Base-by-base conservation (phyloP, 257 asterid genomes). In the Fraxinus anomala region DNA sequence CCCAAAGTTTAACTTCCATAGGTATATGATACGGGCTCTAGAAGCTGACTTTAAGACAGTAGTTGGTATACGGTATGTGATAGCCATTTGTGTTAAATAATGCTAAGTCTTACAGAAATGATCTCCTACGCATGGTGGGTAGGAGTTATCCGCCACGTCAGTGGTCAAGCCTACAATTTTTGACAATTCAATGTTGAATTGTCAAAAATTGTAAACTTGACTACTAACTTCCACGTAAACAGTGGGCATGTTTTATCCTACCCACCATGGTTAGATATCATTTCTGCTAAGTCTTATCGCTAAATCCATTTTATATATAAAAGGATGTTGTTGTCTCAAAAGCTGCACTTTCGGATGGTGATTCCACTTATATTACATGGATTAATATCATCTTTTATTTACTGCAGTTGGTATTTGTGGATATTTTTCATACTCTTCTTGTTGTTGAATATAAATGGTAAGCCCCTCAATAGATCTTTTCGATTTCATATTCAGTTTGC, bases 351-450 rank as follows among this genome's bases (percentile, higher is more conserved):
- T 67, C 37, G 37, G 75, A 68, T 68, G 10, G 71, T 70, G 51
- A 34, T 76, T 69, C 67, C 68, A 28, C 24, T 42, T 74, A 51
- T 30, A 51, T 30, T 61, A 61, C 28, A 23, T 40, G 72, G 34
- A 16, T 36, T 81, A 63, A 81, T 69, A 16, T 44, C 59, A 80
- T 73, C 68, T 77, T 79, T 65, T 44, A 19, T 67, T 80, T 77
- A 70, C 77, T 89, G 92, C 96, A 96, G 99, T 86, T 93, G 98
- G 99, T 92, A 96, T 85, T 83, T 96, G 85, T 96, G 99, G 99
- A 40, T 89, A 77, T 96, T 93, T 77, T 98, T 93, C 79, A 70
- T 93, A 85, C 19, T 96, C 82, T 96, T 93, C 89, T 79, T 96
- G 91, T 82, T 92, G 86, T 77, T 92, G 86, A 93, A 96, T 82